Percentiles rank a stretch among this genome's conserved stretches.
phyloP scores from a whole-genome alignment of 352 stramenopile genomes.

The Phytophthora lateralis region DNA sequence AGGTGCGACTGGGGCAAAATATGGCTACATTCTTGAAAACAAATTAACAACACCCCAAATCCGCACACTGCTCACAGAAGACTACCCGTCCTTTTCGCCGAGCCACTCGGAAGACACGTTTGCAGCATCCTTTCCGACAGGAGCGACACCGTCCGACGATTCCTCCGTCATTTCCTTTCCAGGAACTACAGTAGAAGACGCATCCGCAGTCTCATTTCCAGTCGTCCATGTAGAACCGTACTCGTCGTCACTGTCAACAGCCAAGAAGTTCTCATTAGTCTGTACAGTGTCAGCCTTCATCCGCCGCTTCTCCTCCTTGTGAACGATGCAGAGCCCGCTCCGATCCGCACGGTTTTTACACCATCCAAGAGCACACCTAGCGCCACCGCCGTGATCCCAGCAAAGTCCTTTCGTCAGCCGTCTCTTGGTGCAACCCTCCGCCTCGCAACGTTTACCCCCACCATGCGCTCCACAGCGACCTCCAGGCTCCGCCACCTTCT shows the following conservation, averaged over 20 bases:
- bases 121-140: background rate
- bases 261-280: background rate
- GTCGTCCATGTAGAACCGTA: background rate
- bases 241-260: constrained; percentile 13
- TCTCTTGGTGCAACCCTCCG: constrained; percentile 26
- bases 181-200: background rate
- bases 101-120: background rate
- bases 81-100: background rate
- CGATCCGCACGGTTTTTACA: constrained; percentile 10
- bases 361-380: constrained; percentile 19
- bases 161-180: background rate
- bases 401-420: constrained; percentile 16
- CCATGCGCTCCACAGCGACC: constrained; percentile 25
- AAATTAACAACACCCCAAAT: too few species aligned
- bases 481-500: constrained; percentile 27
- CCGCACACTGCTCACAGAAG: background rate
- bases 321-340: constrained; percentile 17
- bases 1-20: too few species aligned
- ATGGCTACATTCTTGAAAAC: too few species aligned
- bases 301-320: constrained; percentile 19
- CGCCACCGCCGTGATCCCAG: constrained; percentile 19
- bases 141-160: background rate
- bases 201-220: background rate
- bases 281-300: constrained; percentile 3
- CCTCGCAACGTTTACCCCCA: constrained; percentile 24